Conservation (phyloP, 176 grass and related monocot species). For the Carex cristatella region DNA sequence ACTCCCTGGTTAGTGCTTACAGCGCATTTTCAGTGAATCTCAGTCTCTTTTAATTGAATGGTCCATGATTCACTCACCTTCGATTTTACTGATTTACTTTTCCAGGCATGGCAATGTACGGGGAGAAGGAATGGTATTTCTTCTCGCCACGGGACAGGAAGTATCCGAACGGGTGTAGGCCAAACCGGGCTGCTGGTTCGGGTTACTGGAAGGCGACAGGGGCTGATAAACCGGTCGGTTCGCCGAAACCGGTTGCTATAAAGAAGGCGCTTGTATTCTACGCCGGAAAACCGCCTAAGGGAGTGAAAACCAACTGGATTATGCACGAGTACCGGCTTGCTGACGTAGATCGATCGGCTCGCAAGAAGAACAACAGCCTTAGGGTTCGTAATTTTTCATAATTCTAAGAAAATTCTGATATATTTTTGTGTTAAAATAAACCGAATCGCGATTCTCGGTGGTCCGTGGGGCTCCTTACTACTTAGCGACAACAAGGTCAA, state of each 20-base stretch:
- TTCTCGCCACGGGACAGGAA: slow-evolving; percentile 82
- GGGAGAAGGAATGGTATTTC: slow-evolving; percentile 95
- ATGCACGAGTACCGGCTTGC: slow-evolving; percentile 98
- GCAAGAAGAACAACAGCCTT: slow-evolving; percentile 65
- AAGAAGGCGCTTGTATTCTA: slow-evolving; percentile 83
- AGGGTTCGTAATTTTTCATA: slow-evolving; percentile 23
- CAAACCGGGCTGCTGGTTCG: slow-evolving; percentile 59
- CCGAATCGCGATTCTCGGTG: background rate
- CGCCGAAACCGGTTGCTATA: slow-evolving; percentile 55
- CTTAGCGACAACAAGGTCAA: background rate
- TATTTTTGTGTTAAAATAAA: background rate
- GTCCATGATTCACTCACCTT: background rate
- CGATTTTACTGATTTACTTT: background rate
- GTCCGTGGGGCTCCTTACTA: too few species aligned
- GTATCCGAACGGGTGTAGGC: slow-evolving; percentile 77
- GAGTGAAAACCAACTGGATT: slow-evolving; percentile 95
- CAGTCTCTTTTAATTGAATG: background rate
- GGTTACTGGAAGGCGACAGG: slow-evolving; percentile 98
- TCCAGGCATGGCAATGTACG: slow-evolving; percentile 47
- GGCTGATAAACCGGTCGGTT: slow-evolving; percentile 76
- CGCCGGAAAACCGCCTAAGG: slow-evolving; percentile 55
- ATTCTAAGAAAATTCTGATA: background rate
- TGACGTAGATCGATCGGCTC: slow-evolving; percentile 54
- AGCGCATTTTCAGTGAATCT: background rate
- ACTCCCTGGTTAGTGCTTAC: slow-evolving; percentile 39